Base-by-base conservation (phyloP, 371 early-diverging fungal species). In the Capillidium heterosporum region DNA sequence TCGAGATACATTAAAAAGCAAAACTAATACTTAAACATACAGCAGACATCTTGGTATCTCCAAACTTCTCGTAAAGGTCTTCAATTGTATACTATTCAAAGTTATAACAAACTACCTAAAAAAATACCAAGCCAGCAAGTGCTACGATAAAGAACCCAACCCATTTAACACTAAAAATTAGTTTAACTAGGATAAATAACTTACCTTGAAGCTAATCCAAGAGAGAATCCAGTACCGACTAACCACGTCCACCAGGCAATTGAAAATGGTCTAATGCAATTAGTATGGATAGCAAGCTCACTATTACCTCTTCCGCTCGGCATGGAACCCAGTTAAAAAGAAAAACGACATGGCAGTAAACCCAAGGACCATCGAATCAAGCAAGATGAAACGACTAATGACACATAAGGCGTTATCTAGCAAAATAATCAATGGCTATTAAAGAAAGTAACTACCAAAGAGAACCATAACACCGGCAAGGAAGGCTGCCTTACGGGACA, bases 281-380 rank as follows among this genome's bases (percentile, higher is more conserved):
- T 29, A 32, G 4, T 48, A 21, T 1, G 52, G 10, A n/a, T 47
- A 21, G 11, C 28, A 56, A 57, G 62, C 24, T 21, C 31, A 29
- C 8, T 26, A 71, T 67, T 72, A 78, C 82, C 73, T 65, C 23
- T 72, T 58, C 24, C 80, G 82, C 50, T 82, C 72, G 63, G 85
- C 84, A 57, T 84, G 80, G 58, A 91, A 81, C 7, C 73, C 78
- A 2, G 78, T 65, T 15, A 95, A 67, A 48, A 83, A 84, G 65
- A 84, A 89, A 15, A 85, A 69, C n/a, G 82, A 78, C 31, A 85
- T 68, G 40, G 82, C 78, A 15, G 99, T 98, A 56, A 95, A 91
- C 57, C 89, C 87, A 26, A 99, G 66, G 11, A 99, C 77, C 84
- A 97, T 91, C 1, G 98, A 89, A 66, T 99, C 99, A 49, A 99